Base-by-base conservation (phyloP, 805 yeast genomes). In the Teunomyces barrocoloradensis region DNA sequence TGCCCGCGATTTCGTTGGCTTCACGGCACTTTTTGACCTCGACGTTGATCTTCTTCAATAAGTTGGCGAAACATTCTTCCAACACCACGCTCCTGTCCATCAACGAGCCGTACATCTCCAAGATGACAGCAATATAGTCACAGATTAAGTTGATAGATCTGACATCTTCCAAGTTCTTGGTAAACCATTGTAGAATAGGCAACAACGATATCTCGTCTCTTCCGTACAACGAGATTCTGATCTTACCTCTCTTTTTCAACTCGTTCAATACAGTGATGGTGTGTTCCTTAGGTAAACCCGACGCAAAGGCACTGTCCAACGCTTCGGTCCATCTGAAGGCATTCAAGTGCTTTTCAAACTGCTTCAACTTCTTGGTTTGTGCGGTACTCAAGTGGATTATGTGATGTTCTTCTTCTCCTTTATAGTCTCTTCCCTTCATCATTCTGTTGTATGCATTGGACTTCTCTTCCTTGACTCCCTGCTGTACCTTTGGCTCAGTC, bases 251-350 rank as follows among this genome's bases (percentile, higher is more conserved):
- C 57, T 82, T 84, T 60, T 88, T 86, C 59, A 94, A 78, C 68
- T 94, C 99, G 57, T 84, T 85, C 51, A 94, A 73, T 2, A 90
- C 89, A 12, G 96, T 85, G 6, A 89, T 72, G 0, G 96, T 87
- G 50, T 84, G 75, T 57, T 91, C 97, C 48, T 84, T 81, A 0
- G 92, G 81, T 63, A 84, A 77, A 10, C 96, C 96, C 2, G 85
- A 78, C 11, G 80, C 74, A 53, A 92, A 84, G 1, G 96, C 97
- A 49, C 84, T 77, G 64, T 92, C 96, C 38, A 94, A 75, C 4
- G 98, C 97, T 55, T 91, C 97, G 2, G 84, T 64, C 97, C 98
- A 94, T 61, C 86, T 81, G 74, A 94, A 94, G 23, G 87, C 87
- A 61, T 89, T 87, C 52, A 94, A 75, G 58, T 86, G 85, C 60